Evolutionary conservation across 345 rosid genomes (phyloP).

Genomic region (Balakata baccata): DNA sequence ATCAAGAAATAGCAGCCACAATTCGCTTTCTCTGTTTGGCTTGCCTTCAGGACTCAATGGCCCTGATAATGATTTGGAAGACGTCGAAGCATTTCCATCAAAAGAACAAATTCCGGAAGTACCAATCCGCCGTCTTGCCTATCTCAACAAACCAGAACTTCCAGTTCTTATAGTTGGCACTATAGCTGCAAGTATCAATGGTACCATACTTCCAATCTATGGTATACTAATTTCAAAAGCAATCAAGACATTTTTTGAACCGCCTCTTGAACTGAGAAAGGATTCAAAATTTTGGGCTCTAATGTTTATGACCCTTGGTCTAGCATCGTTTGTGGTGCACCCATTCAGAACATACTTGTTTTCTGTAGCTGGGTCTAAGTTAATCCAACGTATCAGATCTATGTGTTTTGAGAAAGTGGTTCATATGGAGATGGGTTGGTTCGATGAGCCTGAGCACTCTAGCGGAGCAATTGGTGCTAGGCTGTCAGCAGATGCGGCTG

Average conservation of each 20-base stretch:
- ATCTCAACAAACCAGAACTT: slow-evolving; percentile 41
- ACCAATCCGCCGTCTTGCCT: slow-evolving; percentile 37
- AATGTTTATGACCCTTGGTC: slow-evolving; percentile 55
- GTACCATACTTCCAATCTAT: slow-evolving; percentile 55
- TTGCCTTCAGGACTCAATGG: slow-evolving; percentile 43
- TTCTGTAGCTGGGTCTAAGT: slow-evolving; percentile 68
- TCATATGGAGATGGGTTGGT: slow-evolving; percentile 83
- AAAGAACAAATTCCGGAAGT: slow-evolving; percentile 34
- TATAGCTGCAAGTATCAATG: slow-evolving; percentile 29
- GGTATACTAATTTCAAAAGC: slow-evolving; percentile 55
- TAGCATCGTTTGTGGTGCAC: slow-evolving; percentile 47
- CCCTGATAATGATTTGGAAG: slow-evolving; percentile 26
- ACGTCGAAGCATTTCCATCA: slow-evolving; percentile 31
- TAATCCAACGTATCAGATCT: slow-evolving; percentile 63
- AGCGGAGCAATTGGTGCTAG: slow-evolving; percentile 66
- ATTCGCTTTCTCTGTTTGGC: slow-evolving; percentile 60
- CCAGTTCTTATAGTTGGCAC: slow-evolving; percentile 35
- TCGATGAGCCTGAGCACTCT: slow-evolving; percentile 61
- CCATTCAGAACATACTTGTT: slow-evolving; percentile 61
- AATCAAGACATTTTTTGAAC: slow-evolving; percentile 57
- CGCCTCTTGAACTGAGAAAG: slow-evolving; percentile 52
- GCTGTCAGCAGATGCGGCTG: slow-evolving; percentile 61
- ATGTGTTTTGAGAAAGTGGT: slow-evolving; percentile 86
- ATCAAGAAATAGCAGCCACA: slow-evolving; percentile 26
- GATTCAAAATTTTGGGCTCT: slow-evolving; percentile 75